phyloP scores from a whole-genome alignment of 2,329 filamentous ascomycete species.

The Xylaria sp. region DNA sequence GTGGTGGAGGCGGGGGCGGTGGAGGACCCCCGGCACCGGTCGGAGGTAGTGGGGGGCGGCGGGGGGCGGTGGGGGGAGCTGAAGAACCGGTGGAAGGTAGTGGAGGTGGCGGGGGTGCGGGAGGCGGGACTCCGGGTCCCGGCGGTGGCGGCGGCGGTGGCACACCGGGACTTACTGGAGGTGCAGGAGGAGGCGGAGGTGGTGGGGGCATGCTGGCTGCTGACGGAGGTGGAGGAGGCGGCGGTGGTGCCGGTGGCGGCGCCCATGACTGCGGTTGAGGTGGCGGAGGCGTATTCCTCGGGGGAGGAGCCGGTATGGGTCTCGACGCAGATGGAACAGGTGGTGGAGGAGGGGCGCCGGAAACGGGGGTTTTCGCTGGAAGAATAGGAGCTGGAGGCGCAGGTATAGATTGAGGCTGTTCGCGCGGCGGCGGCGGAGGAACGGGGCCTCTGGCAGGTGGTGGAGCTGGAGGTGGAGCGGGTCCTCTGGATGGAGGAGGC shows the following conservation, averaged over 20 bases:
- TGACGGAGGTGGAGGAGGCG: constrained; percentile 14
- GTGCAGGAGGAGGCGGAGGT: constrained; percentile 18
- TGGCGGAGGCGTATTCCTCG: constrained; percentile 43
- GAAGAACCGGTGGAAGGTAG: constrained; percentile 30
- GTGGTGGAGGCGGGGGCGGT: constrained; percentile 22
- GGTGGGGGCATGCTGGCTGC: constrained; percentile 11
- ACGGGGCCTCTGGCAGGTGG: constrained; percentile 66
- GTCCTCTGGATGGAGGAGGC: constrained; percentile 66
- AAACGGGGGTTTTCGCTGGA: constrained; percentile 37
- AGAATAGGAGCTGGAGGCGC: constrained; percentile 37
- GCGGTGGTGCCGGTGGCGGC: constrained; percentile 26
- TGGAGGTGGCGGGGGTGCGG: constrained; percentile 19
- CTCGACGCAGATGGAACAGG: constrained; percentile 44
- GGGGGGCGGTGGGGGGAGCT: constrained; percentile 6
- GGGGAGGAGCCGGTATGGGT: constrained; percentile 49
- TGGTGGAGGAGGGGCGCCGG: constrained; percentile 39
- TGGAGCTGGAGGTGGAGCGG: constrained; percentile 67
- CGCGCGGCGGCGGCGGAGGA: constrained; percentile 63
- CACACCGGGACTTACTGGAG: constrained; percentile 10
- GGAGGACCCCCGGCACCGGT: constrained; percentile 17
- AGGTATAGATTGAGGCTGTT: constrained; percentile 26
- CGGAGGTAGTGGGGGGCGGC: constrained; percentile 35
- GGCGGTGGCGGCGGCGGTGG: constrained; percentile 35
- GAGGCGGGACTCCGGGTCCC: not conserved
- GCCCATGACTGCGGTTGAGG: constrained; percentile 26